phyloP scores from a whole-genome alignment of 2,329 filamentous ascomycete species.

The Diaporthe caulivora region DNA sequence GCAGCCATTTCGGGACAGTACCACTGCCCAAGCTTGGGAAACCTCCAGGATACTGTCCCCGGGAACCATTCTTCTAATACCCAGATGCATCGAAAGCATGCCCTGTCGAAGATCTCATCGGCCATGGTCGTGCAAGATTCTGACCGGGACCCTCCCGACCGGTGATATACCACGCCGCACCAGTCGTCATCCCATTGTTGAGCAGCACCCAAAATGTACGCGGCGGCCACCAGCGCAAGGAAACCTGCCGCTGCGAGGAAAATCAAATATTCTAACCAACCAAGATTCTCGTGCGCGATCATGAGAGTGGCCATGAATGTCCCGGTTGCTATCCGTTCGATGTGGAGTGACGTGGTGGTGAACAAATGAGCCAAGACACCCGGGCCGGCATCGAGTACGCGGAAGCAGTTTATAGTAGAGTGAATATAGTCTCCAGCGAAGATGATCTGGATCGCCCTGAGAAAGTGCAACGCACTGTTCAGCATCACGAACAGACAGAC shows the following conservation, averaged over 20 bases:
- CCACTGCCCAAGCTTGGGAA: not conserved
- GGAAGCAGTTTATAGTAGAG: not conserved
- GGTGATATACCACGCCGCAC: fast-evolving
- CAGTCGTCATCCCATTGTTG: not conserved
- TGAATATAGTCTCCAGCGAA: not conserved
- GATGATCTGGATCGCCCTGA: not conserved
- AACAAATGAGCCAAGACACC: not conserved
- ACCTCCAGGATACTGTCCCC: not conserved
- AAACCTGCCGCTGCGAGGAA: not conserved
- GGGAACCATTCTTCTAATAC: not conserved
- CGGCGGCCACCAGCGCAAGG: not conserved
- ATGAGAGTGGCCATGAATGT: not conserved
- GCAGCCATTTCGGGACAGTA: not conserved
- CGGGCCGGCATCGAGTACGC: not conserved
- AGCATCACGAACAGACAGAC: not conserved
- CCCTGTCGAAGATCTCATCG: not conserved
- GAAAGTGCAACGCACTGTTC: not conserved
- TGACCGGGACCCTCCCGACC: not conserved
- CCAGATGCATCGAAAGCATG: not conserved
- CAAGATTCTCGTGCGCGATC: not conserved
- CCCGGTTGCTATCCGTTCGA: not conserved
- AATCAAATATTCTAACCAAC: not conserved
- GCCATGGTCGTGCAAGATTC: not conserved
- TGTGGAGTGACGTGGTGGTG: not conserved
- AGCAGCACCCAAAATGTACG: not conserved